Conservation (phyloP, 768 basidiomycete species). For the Jaapia argillacea region DNA sequence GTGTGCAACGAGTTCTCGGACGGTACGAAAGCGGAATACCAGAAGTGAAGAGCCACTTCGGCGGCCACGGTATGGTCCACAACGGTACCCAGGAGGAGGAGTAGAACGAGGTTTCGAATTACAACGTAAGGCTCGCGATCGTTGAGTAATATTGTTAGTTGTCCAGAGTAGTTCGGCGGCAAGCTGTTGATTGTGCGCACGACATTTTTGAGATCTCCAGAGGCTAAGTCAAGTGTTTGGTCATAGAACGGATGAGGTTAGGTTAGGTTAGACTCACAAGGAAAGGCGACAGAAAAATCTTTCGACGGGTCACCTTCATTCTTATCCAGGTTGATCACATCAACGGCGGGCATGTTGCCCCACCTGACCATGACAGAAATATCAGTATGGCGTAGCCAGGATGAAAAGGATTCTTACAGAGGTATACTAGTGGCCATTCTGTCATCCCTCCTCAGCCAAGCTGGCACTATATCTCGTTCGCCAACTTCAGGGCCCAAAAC, state of each 20-base stretch:
- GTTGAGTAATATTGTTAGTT: constrained; percentile 30
- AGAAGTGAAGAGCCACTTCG: constrained; percentile 35
- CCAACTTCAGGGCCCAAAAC: too few relatives aligned
- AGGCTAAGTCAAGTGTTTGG: constrained; percentile 24
- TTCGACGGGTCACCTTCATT: constrained; percentile 12
- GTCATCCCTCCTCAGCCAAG: neutral
- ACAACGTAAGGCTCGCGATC: constrained; percentile 20
- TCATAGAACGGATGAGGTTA: neutral
- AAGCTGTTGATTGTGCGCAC: constrained; percentile 31
- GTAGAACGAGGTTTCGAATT: constrained; percentile 30
- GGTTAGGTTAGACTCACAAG: constrained; percentile 9
- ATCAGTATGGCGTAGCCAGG: too few relatives aligned
- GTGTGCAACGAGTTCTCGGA: constrained; percentile 18
- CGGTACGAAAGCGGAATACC: constrained; percentile 34
- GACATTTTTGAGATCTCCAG: constrained; percentile 36
- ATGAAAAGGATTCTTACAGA: too few relatives aligned
- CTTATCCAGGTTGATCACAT: constrained; percentile 17
- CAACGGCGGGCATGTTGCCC: constrained; percentile 26
- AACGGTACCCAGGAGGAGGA: constrained; percentile 28
- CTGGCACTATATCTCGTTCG: too few relatives aligned
- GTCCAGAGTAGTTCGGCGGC: constrained; percentile 28
- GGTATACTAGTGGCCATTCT: neutral
- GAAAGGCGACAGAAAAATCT: constrained; percentile 15
- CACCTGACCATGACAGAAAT: constrained; percentile 11
- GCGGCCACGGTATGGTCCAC: constrained; percentile 22